Conservation (phyloP, 441 rosid genomes). For the Jatropha podagrica region DNA sequence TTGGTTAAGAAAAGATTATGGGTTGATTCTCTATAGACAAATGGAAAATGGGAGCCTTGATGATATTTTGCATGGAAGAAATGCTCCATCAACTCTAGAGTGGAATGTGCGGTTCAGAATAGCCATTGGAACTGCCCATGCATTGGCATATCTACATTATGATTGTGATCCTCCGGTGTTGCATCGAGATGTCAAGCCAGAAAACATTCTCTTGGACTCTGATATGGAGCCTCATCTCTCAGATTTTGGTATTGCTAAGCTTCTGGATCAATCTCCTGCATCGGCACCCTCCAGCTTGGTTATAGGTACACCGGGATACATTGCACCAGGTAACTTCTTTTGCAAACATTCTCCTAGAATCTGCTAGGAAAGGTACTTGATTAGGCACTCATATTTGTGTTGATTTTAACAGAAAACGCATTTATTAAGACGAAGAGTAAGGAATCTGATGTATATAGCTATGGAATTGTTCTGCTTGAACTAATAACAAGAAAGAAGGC, state of each 20-base stretch:
- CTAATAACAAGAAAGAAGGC: constrained; percentile 64
- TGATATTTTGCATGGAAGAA: constrained; percentile 53
- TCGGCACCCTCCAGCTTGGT: constrained; percentile 40
- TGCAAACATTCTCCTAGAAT: neutral
- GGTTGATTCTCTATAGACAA: constrained; percentile 61
- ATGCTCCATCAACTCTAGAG: constrained; percentile 36
- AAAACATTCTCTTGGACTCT: constrained; percentile 70
- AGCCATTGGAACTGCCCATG: constrained; percentile 72
- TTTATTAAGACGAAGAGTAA: constrained; percentile 45
- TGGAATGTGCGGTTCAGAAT: constrained; percentile 63
- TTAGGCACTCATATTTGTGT: neutral
- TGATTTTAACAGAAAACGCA: constrained; percentile 60
- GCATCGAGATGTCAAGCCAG: constrained; percentile 80
- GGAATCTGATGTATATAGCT: constrained; percentile 79
- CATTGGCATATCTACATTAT: constrained; percentile 76
- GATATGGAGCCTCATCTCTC: constrained; percentile 85
- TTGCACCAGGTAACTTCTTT: constrained; percentile 63
- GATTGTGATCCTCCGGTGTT: constrained; percentile 73
- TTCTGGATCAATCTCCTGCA: constrained; percentile 47
- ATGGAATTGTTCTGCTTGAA: constrained; percentile 74
- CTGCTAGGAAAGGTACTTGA: neutral
- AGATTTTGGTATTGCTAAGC: constrained; percentile 78
- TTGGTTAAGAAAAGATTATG: constrained; percentile 68
- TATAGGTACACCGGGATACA: constrained; percentile 72
- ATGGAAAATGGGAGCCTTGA: constrained; percentile 78